phyloP scores from a whole-genome alignment of 2,329 filamentous ascomycete genomes.

The Paradendryphiella salina region DNA sequence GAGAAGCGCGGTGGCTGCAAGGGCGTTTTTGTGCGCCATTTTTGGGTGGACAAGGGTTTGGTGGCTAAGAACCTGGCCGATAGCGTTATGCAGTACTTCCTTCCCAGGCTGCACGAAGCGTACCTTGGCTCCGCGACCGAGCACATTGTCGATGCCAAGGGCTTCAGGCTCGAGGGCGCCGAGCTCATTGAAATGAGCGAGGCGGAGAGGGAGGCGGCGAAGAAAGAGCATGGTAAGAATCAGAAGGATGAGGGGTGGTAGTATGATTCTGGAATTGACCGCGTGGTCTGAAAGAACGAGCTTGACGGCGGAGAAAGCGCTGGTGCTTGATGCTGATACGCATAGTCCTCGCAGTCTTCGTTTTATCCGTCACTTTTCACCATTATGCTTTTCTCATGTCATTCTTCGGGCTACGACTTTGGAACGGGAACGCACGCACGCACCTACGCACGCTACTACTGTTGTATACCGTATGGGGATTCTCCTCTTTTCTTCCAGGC shows the following conservation, averaged over 20 bases:
- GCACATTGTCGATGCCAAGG: constrained; percentile 44
- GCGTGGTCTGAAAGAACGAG: no score
- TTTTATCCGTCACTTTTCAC: no score
- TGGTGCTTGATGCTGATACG: no score
- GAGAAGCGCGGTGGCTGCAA: constrained; percentile 42
- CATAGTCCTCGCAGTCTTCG: no score
- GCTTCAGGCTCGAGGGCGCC: constrained; percentile 39
- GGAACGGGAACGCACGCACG: no score
- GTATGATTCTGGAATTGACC: background rate
- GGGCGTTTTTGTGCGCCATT: constrained; percentile 47
- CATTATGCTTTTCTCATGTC: no score
- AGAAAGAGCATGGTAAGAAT: constrained; percentile 32
- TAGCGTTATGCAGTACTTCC: constrained; percentile 45
- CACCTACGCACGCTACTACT: no score
- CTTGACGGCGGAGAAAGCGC: background rate
- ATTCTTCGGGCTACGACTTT: no score
- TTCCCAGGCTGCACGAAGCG: constrained; percentile 40
- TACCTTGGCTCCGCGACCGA: constrained; percentile 35
- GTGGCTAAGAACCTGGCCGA: constrained; percentile 40
- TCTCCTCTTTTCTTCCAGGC: no score
- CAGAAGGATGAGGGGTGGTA: constrained; percentile 45
- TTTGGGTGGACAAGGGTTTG: constrained; percentile 45
- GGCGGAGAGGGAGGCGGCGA: constrained; percentile 35
- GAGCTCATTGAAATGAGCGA: constrained; percentile 39
- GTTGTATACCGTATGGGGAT: no score